Percentiles rank a stretch among this genome's conserved stretches.
Evolutionary conservation across 1,139 yeast species (phyloP).

Genomic region (Hanseniaspora sp.): DNA sequence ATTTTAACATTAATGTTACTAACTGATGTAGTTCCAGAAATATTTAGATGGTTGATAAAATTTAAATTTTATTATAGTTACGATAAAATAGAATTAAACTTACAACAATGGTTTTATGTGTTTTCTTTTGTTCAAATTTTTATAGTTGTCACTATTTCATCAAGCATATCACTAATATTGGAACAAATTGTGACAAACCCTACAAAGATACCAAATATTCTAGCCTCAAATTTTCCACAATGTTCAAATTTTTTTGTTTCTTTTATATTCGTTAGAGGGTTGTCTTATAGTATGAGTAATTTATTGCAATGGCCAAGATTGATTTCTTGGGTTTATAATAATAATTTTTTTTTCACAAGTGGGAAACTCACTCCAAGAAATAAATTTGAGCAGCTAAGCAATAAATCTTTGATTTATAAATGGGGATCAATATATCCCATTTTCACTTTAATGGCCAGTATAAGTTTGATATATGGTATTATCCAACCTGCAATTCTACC

Average conservation of each 20-base stretch:
- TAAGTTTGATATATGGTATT: constrained; percentile 64
- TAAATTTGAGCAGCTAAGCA: constrained; percentile 38
- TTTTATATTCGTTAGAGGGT: constrained; percentile 58
- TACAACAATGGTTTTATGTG: constrained; percentile 58
- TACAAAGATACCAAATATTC: constrained; percentile 53
- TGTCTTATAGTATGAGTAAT: constrained; percentile 60
- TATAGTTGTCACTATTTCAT: constrained; percentile 72
- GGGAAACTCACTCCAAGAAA: constrained; percentile 51
- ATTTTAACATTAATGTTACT: constrained; percentile 48
- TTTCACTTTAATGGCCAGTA: constrained; percentile 63
- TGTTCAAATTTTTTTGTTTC: constrained; percentile 75
- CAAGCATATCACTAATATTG: constrained; percentile 60
- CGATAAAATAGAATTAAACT: constrained; percentile 44
- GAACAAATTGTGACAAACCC: constrained; percentile 61
- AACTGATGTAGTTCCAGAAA: constrained; percentile 43
- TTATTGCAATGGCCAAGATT: constrained; percentile 35
- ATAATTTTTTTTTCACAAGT: constrained; percentile 33
- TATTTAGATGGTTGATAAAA: constrained; percentile 41
- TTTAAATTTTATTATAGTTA: constrained; percentile 47
- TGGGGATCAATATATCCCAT: constrained; percentile 78
- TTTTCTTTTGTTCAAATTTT: constrained; percentile 75
- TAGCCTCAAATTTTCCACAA: constrained; percentile 68
- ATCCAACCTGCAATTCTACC: constrained; percentile 68
- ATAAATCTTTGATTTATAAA: constrained; percentile 34
- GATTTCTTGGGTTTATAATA: constrained; percentile 38